Base-by-base conservation (phyloP, 2,329 filamentous ascomycete species). In the Seiridium cupressi region DNA sequence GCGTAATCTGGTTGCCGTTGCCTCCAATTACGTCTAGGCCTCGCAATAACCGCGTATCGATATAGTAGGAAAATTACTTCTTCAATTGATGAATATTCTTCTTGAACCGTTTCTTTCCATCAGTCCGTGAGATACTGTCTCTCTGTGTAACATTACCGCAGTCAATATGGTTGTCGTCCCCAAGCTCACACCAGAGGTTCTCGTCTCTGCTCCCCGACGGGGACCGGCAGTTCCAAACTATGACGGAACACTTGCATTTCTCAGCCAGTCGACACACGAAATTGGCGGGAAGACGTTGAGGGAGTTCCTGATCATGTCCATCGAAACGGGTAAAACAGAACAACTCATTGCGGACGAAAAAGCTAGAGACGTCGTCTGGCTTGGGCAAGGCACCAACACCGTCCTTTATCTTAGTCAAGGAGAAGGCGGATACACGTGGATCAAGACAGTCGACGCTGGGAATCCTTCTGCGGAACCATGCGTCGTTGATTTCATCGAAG, bases 231-330 rank as follows among this genome's bases (percentile, higher is more conserved):
- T 80, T 5, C 75, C 77, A 7, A 78, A 75, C 58, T 68, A 73
- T 31, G 73, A 74, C 59, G 77, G 78, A 58, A 71, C 76, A 4
- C 72, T 75, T 10, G 72, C 77, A 6, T 66, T 82, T 46, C 76
- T 76, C 65, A 77, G 76, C 18, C 65, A 80, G 51, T 72, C 74
- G 5, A 72, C 72, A 34, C 73, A 80, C 44, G 47, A 53, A 8
- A 59, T 77, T 54, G 68, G 65, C 40, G 67, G 70, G 38, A 71
- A 70, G 48, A 70, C 68, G 13, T 57, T 60, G 3, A 72, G 70
- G 18, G 71, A 76, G 58, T 65, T 76, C 48, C 68, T 72, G 9
- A 61, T 77, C 26, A 66, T 77, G 59, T 59, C 74, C 38, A 64
- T 79, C 5, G 60, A 65, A 7, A 70, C 67, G 1, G 71, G 72